Evolutionary conservation across 2,329 filamentous ascomycete genomes (phyloP), one percentile per base, ranked within the genome.

Genomic region (Calonectria pseudoturangicola): DNA sequence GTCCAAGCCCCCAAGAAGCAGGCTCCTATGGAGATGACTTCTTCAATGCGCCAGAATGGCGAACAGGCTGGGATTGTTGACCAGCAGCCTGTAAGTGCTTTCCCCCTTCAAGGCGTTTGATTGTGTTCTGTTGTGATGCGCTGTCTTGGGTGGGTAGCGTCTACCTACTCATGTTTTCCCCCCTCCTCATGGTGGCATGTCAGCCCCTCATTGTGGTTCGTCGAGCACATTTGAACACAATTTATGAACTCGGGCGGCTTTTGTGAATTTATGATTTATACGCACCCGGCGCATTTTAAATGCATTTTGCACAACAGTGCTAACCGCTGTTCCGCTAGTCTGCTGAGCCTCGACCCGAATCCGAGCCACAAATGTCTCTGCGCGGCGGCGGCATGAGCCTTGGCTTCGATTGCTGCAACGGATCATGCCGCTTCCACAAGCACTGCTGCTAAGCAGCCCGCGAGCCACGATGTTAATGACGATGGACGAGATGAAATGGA

Each of bases 391-490:
- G 80, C 33, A 36, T 81, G 13, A 75, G 70, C 39, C 68, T 78
- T 10, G 81, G 80, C 28, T 82, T 73, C 50, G 77, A 80, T 45
- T 82, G 80, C 74, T 82, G 81, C 56, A 51, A 74, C 30, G 81
- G 81, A 16, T 74, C 76, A 28, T 81, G 81, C 64, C 77, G 76
- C 48, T 81, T 81, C 73, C 63, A 82, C 75, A 81, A 80, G 75
- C 67, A 72, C 63, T 82, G 79, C 73, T 82, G 81, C 73, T 82
- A 74, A 54, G 33, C 36, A 25, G n/a, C 4, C 30, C 18, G 47
- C 21, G 58, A 7, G 41, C 28, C 25, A 47, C 28, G 58, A 63
- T 1, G 28, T 63, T 33, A 47, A 45, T n/a, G 45, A 21, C n/a
- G 41, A 43, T 47, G 36, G 56, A 63, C 47, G 54, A 25, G 54